Percentiles rank a stretch among this genome's conserved stretches.
Conservation (phyloP, 805 yeast species). For the Metschnikowia henanensis region DNA sequence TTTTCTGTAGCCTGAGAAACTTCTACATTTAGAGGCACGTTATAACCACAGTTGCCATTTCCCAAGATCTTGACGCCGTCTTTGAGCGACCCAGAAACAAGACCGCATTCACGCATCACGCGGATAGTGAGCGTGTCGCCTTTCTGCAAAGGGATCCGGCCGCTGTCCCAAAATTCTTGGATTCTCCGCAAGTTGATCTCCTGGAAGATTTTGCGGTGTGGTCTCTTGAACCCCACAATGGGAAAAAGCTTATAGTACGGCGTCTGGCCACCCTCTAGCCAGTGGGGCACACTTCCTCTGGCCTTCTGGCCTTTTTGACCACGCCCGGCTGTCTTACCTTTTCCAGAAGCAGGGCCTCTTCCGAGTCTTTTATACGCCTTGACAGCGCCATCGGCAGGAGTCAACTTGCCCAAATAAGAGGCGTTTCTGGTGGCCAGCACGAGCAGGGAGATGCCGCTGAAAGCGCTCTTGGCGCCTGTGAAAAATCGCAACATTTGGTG, state of each 20-base stretch:
- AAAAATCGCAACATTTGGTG: slow-evolving; percentile 10
- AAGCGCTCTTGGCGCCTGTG: slow-evolving; percentile 4
- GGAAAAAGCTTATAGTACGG: slow-evolving; percentile 85
- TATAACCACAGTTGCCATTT: slow-evolving; percentile 49
- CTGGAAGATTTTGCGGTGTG: slow-evolving; percentile 50
- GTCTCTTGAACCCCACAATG: slow-evolving; percentile 81
- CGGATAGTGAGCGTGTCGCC: slow-evolving; percentile 73
- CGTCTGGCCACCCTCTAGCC: slow-evolving; percentile 99
- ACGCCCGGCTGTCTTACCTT: slow-evolving; percentile 94
- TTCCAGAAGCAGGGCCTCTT: slow-evolving; percentile 92
- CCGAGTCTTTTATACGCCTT: slow-evolving; percentile 73
- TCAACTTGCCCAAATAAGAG: slow-evolving; percentile 52
- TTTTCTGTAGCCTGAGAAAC: slow-evolving; percentile 77
- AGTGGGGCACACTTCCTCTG: slow-evolving; percentile 81
- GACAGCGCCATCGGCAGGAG: slow-evolving; percentile 64
- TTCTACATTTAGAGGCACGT: slow-evolving; percentile 68
- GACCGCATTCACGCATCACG: slow-evolving; percentile 72
- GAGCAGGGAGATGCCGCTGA: slow-evolving; percentile 2
- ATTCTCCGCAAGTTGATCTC: slow-evolving; percentile 69
- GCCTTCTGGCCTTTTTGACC: slow-evolving; percentile 99
- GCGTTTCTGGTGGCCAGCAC: slow-evolving; percentile 30
- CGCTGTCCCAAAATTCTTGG: slow-evolving; percentile 66
- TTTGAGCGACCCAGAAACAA: slow-evolving; percentile 66
- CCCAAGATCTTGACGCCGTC: slow-evolving; percentile 86
- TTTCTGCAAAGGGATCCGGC: slow-evolving; percentile 56